Conservation (phyloP, 345 rosid genomes). For the Odontarrhena argentea region DNA sequence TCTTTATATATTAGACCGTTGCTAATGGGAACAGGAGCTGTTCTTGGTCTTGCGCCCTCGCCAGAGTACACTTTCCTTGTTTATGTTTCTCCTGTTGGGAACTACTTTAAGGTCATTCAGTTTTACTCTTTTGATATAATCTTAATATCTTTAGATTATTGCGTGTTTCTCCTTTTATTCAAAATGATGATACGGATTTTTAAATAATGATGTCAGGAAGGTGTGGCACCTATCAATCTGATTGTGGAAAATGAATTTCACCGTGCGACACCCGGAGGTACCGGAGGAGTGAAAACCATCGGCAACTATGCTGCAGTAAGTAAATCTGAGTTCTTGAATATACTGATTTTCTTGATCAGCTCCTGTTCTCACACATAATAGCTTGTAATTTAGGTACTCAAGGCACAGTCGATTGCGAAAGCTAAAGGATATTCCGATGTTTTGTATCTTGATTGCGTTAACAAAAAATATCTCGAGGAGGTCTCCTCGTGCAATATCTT, state of each 20-base stretch:
- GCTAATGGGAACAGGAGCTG: slow-evolving; percentile 96
- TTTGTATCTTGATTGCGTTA: slow-evolving; percentile 43
- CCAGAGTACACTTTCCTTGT: slow-evolving; percentile 91
- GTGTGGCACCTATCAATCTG: slow-evolving; percentile 57
- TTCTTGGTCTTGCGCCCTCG: slow-evolving; percentile 97
- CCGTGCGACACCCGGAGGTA: slow-evolving; percentile 98
- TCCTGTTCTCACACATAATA: not conserved
- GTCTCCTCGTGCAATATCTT: slow-evolving; percentile 46
- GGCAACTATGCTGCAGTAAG: slow-evolving; percentile 95
- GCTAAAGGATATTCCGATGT: slow-evolving; percentile 45
- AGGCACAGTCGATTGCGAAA: slow-evolving; percentile 43
- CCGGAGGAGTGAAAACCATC: slow-evolving; percentile 92
- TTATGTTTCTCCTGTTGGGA: slow-evolving; percentile 94
- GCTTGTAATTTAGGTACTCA: slow-evolving; percentile 30
- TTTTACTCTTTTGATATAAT: not conserved
- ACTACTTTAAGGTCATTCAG: slow-evolving; percentile 78
- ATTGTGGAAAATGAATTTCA: slow-evolving; percentile 41
- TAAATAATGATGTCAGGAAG: slow-evolving; percentile 60
- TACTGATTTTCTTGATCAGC: not conserved
- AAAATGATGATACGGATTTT: not conserved
- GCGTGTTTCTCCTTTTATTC: not conserved
- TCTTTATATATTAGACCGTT: slow-evolving; percentile 88
- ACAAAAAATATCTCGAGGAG: slow-evolving; percentile 42
- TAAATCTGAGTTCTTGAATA: not conserved
- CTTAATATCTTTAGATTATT: not conserved